Base-by-base conservation (phyloP, 2,329 filamentous ascomycete genomes). In the Calonectria montana region DNA sequence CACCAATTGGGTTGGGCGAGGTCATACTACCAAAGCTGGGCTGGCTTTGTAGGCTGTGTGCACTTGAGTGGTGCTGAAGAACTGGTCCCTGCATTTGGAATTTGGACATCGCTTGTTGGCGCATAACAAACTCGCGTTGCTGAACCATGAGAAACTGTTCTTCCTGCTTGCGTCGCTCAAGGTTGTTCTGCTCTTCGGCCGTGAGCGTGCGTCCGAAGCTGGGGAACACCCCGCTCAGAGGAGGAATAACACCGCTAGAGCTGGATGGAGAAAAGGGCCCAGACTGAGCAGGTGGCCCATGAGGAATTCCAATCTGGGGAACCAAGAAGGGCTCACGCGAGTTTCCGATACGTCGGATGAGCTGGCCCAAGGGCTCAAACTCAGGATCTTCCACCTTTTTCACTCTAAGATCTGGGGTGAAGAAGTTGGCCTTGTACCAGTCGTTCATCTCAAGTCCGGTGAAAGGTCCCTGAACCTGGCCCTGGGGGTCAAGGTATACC, bases 381-480 rank as follows among this genome's bases (percentile, higher is more conserved):
- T 99, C 96, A 0, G 89, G 87, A 80, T 99, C 97, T 81, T 99
- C 97, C 6, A 96, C 88, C 82, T 98, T 98, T 86, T 97, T 98
- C 37, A 99, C 97, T 50, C 97, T 91, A 23, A 99, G 88, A 78
- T 99, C 96, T 0, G 96, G 93, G 0, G 95, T 97, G 84, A 99
- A 99, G 86, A 98, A 99, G 55, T 96, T 96, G 43, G 96, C 96
- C 83, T 98, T 98, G 85, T 98, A 99, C 97, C 97, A 99, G 79
- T 99, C 97, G 77, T 99, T 97, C 97, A 99, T 99, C 84, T 99
- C 97, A 62, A 99, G 86, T 1, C 97, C 97, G 45, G 95, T 98
- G 85, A 97, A 99, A 0, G 97, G 97, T 0, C 97, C 97, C 81
- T 99, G 97, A 7, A 95, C 93, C 73, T 94, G 93, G 25, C 95